phyloP scores from a whole-genome alignment of 2,329 filamentous ascomycete genomes.

The Nakataea oryzae region DNA sequence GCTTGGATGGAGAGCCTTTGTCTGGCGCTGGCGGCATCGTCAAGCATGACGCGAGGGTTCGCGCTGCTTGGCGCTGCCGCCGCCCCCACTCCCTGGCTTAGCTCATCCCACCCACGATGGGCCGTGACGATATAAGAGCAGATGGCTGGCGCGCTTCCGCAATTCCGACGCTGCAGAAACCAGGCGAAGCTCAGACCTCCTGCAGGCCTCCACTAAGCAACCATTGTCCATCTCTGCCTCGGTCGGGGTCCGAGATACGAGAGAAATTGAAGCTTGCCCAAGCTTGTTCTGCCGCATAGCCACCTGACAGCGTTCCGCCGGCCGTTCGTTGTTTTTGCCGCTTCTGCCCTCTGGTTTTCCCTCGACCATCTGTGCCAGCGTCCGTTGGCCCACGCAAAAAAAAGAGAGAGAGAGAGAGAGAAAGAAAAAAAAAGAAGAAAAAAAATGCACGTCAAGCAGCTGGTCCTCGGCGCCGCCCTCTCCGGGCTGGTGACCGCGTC shows the following conservation, averaged over 20 bases:
- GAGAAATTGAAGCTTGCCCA: neutral
- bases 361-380: no score
- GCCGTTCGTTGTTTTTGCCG: neutral
- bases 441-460: conserved; percentile 2
- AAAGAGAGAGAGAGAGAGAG: neutral
- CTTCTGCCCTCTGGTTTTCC: no score
- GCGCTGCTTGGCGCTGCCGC: no score
- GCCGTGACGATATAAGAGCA: neutral
- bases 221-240: neutral
- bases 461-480: conserved; percentile 1
- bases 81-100: neutral
- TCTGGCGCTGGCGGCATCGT: neutral
- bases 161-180: neutral
- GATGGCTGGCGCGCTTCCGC: neutral
- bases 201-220: neutral
- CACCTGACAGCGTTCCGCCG: neutral
- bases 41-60: no score
- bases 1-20: neutral
- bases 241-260: neutral
- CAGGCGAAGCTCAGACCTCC: neutral
- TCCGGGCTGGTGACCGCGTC: conserved; percentile 12
- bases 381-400: no score
- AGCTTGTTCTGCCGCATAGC: no score
- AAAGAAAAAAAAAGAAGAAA: neutral
- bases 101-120: neutral